Conservation (phyloP, 768 basidiomycete species). For the Guyanaporus albipodus region DNA sequence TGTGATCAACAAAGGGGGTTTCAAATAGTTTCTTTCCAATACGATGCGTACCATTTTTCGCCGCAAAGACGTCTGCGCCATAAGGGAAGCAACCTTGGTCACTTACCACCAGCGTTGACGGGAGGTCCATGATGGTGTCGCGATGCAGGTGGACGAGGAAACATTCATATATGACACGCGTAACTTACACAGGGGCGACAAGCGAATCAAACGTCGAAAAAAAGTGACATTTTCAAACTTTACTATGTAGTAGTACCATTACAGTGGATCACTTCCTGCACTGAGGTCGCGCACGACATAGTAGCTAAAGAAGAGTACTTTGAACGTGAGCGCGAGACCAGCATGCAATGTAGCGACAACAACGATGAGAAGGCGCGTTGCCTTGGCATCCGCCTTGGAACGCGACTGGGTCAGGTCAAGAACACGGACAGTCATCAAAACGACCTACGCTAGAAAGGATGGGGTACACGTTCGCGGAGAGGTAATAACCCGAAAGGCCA, state of each 20-base stretch:
- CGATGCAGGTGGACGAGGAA: not conserved
- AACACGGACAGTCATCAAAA: not conserved
- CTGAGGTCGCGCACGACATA: conserved; percentile 44
- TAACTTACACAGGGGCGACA: not conserved
- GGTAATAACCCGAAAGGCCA: conserved; percentile 81
- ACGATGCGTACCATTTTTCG: conserved; percentile 4
- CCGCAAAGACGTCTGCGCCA: not conserved
- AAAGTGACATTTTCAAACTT: too few species aligned
- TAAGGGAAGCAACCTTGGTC: not conserved
- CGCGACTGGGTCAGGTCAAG: not conserved
- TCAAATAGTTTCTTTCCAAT: too few species aligned
- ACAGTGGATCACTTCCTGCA: conserved; percentile 15
- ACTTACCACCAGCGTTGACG: conserved; percentile 1
- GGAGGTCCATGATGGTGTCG: conserved; percentile 5
- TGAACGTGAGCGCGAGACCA: conserved; percentile 80
- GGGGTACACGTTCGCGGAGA: conserved; percentile 83
- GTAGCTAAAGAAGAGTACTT: conserved; percentile 63
- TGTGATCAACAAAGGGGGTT: not conserved
- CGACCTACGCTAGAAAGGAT: conserved; percentile 73
- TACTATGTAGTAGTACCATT: conserved; percentile 7
- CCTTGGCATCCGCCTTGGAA: conserved; percentile 79
- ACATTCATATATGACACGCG: too few species aligned
- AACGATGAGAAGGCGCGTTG: conserved; percentile 79
- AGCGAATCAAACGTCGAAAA: not conserved
- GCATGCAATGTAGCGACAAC: conserved; percentile 72